These are phyloP conservation scores for Penicillium sp. DNA, from an alignment of 2,329 filamentous ascomycete genomes.

Conservation along the genomic window DNA sequence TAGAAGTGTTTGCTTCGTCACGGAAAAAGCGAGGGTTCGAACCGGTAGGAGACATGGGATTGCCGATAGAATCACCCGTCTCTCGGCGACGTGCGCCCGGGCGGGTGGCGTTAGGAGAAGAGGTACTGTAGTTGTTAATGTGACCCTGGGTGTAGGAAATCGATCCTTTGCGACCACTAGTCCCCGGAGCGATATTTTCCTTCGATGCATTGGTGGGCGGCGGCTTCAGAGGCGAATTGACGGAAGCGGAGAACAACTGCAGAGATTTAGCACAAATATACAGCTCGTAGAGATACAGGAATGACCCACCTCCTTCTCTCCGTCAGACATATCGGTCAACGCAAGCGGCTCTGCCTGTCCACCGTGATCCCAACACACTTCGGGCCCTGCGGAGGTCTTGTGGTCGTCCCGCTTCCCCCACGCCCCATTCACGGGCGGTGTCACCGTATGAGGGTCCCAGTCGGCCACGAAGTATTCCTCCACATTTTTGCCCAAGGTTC, in stretches of 20 bases:
- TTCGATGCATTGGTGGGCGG: conserved; percentile 64
- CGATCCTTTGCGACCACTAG: conserved; percentile 68
- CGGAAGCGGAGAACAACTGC: conserved; percentile 74
- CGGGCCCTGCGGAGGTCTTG: conserved; percentile 74
- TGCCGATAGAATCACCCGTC: conserved; percentile 64
- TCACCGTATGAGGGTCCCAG: conserved; percentile 72
- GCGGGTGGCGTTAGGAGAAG: conserved; percentile 68
- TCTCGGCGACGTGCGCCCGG: conserved; percentile 77
- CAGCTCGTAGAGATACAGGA: neutral
- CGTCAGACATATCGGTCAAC: conserved; percentile 64
- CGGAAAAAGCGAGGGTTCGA: conserved; percentile 44
- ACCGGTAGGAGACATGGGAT: conserved; percentile 46
- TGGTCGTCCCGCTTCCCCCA: conserved; percentile 76
- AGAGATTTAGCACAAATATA: conserved; percentile 19
- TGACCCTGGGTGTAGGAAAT: conserved; percentile 63
- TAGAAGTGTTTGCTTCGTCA: conserved; percentile 52
- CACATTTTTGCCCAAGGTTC: conserved; percentile 55
- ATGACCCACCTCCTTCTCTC: conserved; percentile 57
- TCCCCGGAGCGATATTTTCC: conserved; percentile 41
- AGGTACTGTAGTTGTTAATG: conserved; percentile 60
- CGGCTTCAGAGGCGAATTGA: conserved; percentile 90
- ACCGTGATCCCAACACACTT: conserved; percentile 80
- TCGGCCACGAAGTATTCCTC: conserved; percentile 65
- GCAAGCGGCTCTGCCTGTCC: conserved; percentile 67
- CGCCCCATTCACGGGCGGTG: conserved; percentile 55